Base-by-base conservation (phyloP, 2,329 filamentous ascomycete species). In the Colletotrichum graminicola region DNA sequence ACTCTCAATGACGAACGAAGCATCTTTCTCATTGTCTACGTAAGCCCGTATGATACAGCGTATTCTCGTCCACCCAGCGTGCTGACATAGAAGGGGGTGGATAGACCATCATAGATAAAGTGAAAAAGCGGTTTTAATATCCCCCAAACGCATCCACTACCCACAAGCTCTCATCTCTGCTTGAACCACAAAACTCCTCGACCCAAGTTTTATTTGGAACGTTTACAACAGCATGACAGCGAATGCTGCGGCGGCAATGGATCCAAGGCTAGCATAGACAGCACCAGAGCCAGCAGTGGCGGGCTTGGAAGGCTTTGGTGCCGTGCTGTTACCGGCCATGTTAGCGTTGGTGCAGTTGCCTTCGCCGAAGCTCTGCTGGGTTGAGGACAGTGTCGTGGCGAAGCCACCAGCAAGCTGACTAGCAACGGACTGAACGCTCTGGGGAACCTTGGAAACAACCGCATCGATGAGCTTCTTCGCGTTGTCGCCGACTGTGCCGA, bases 371-470 rank as follows among this genome's bases (percentile, higher is more conserved):
- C 74, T 72, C 23, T 57, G 62, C 66, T 76, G 71, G 52, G 75
- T 74, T n/a, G 75, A 72, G 57, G 55, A 26, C 11, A 80, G 74
- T 41, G 75, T 73, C 49, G 74, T 52, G 45, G 74, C 75, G 55
- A 80, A 75, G 57, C 74, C 71, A 3, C 59, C 60, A 14, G 78
- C 76, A 18, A 80, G 75, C 62, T 70, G 61, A 54, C 68, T 34
- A 56, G 78, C 79, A 55, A 80, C 74, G 29, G 57, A 41, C 74
- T 79, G 79, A 21, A 76, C 76, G 10, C 72, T 75, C 23, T 72
- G 62, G 39, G 78, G 78, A 2, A 79, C 76, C 76, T 80, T 80
- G 62, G 36, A 34, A 26, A 80, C 76, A 47, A 79, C 73, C 43
- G 77, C 66, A n/a, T 76, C 67, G 66, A 79, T 80, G 32, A 80